phyloP scores from a whole-genome alignment of 768 basidiomycete species.

The Leccinum pellstonianum region DNA sequence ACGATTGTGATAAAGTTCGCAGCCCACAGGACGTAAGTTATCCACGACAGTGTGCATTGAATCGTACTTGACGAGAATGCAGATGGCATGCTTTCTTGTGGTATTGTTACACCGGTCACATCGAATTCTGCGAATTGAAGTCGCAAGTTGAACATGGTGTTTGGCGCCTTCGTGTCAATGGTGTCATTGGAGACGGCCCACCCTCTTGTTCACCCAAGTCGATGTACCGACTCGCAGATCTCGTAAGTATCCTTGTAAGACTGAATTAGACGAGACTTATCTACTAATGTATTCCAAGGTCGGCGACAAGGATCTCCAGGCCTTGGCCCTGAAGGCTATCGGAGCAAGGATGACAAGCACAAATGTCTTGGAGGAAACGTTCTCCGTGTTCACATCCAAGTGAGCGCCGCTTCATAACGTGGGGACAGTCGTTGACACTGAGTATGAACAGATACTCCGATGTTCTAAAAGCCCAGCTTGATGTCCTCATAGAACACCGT shows the following conservation, averaged over 20 bases:
- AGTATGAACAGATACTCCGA: constrained; percentile 12
- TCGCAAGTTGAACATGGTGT: constrained; percentile 5
- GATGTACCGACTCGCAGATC: constrained; percentile 36
- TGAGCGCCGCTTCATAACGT: background rate
- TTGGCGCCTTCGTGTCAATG: background rate
- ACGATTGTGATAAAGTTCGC: constrained; percentile 11
- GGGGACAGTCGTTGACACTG: background rate
- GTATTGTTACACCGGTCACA: constrained; percentile 24
- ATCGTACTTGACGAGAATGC: background rate
- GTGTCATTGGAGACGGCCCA: background rate
- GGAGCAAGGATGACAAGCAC: constrained; percentile 9
- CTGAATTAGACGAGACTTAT: too few relatives aligned
- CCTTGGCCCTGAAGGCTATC: constrained; percentile 21
- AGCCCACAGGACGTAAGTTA: constrained; percentile 17
- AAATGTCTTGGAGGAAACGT: constrained; percentile 27
- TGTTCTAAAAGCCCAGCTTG: constrained; percentile 18
- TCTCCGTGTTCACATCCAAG: constrained; percentile 32
- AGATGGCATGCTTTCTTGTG: constrained; percentile 29
- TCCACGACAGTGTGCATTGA: background rate
- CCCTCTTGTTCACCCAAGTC: constrained; percentile 36
- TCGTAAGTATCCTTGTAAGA: constrained; percentile 18
- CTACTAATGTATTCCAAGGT: constrained; percentile 6
- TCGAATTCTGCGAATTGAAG: constrained; percentile 14
- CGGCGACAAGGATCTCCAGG: constrained; percentile 18
- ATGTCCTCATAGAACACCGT: constrained; percentile 9